Conservation (phyloP, 345 rosid genomes). For the Acer negundo region DNA sequence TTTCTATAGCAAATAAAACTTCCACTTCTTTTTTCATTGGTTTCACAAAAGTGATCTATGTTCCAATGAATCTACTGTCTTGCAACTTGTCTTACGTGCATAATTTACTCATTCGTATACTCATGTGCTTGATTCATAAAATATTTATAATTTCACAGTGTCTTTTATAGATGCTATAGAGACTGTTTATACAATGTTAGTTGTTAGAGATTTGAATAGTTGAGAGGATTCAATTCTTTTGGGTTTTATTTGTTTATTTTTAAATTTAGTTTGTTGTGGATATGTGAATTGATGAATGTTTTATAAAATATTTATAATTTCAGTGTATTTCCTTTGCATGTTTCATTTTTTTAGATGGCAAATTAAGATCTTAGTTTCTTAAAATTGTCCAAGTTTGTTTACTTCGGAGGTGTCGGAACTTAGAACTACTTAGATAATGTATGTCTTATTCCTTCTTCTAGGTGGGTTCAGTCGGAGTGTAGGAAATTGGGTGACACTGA, state of each 20-base stretch:
- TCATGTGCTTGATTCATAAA: background rate
- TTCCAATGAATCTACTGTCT: background rate
- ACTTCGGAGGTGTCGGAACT: background rate
- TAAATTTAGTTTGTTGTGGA: background rate
- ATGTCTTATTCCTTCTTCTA: constrained; percentile 30
- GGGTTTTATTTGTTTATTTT: background rate
- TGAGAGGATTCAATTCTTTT: background rate
- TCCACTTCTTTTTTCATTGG: background rate
- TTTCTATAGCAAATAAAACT: background rate
- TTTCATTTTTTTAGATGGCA: background rate
- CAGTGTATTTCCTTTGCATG: background rate
- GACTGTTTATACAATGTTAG: background rate
- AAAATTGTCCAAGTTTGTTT: background rate
- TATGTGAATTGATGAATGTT: background rate
- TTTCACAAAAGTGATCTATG: background rate
- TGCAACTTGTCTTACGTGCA: background rate
- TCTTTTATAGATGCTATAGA: background rate
- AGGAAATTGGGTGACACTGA: constrained; percentile 91
- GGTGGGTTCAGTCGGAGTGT: constrained; percentile 99
- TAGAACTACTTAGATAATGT: background rate
- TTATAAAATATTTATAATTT: no score
- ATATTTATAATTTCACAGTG: background rate
- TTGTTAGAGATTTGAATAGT: background rate
- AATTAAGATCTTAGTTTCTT: background rate
- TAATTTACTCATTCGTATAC: background rate